Base-by-base conservation (phyloP, 169 alveolate species). In the Plasmodium cynomolgi region DNA sequence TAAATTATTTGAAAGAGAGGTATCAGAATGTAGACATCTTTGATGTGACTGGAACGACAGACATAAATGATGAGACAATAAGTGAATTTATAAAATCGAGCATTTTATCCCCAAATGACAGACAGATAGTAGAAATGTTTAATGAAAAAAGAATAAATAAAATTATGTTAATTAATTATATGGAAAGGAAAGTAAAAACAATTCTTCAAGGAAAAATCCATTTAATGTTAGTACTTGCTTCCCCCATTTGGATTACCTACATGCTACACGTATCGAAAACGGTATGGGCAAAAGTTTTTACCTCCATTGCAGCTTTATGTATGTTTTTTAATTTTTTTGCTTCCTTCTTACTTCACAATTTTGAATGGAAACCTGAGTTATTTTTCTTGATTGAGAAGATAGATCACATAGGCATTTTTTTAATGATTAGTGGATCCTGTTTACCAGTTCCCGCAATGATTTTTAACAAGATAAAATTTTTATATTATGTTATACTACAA, bases 381-480 rank as follows among this genome's bases (percentile, higher is more conserved):
- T 95, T 79, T 58, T 62, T 58, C 17, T 20, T 47, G 17, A 81
- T 75, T 73, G 83, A 73, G 39, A 84, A 68, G 68, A 39, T 82
- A 31, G 83, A 74, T 79, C 93, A 81, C 79, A 81, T 95, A 72
- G 97, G 95, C 29, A 96, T 96, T 41, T 96, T 96, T 50, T 85
- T 96, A 88, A 96, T 96, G 97, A 95, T 96, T 13, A 96, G 97
- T 74, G 97, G 96, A 5, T 92, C 97, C 41, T 94, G 91, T 34
- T 17, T 95, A 26, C 97, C 97, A 7, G 81, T 90, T 17, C 73
- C 92, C 5, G 73, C 88, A 20, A 81, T 92, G 56, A 54, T 73
- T n/a, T 82, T 92, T 56, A 95, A 62, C 62, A 84, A 90, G 34
- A 84, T 92, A 84, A 44, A 85, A 56, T 44, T 84, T 29, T 75